Evolutionary conservation across 495 filamentous ascomycete genomes (phyloP).

Genomic region (Endocarpon pusillum): DNA sequence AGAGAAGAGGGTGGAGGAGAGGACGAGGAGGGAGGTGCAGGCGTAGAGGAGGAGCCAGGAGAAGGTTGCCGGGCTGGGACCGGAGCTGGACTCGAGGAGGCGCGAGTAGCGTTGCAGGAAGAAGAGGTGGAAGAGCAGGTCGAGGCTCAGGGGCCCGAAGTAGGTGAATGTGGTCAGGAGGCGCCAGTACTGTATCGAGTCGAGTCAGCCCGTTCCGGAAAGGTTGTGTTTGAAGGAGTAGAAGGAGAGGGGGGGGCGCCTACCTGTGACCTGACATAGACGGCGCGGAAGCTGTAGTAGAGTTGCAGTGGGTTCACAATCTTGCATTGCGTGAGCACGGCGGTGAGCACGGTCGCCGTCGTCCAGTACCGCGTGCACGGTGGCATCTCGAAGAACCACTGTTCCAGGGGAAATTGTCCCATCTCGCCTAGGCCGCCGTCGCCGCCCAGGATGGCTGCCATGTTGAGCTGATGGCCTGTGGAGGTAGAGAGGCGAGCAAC

Average conservation of each 20-base stretch:
- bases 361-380: constrained; percentile 94
- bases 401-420: constrained; percentile 69
- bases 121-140: constrained; percentile 96
- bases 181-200: constrained; percentile 69
- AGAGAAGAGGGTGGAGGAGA: constrained; percentile 69
- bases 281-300: constrained; percentile 87
- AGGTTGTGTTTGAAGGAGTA: constrained; percentile 2
- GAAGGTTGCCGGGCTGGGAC: constrained; percentile 78
- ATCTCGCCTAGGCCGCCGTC: constrained; percentile 32
- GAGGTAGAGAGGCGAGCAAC: background rate
- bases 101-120: constrained; percentile 95
- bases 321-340: constrained; percentile 80
- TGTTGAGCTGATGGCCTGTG: constrained; percentile 11
- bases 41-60: constrained; percentile 85
- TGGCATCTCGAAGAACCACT: constrained; percentile 98
- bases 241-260: constrained; percentile 4
- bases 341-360: constrained; percentile 74
- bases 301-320: constrained; percentile 83
- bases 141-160: constrained; percentile 84
- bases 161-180: constrained; percentile 89
- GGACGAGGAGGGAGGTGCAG: constrained; percentile 50
- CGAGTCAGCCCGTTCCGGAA: constrained; percentile 9
- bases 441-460: constrained; percentile 53
- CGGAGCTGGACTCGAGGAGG: constrained; percentile 84
- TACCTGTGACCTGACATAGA: constrained; percentile 81